Base-by-base conservation (phyloP, 345 rosid species). In the Brassica nigra region DNA sequence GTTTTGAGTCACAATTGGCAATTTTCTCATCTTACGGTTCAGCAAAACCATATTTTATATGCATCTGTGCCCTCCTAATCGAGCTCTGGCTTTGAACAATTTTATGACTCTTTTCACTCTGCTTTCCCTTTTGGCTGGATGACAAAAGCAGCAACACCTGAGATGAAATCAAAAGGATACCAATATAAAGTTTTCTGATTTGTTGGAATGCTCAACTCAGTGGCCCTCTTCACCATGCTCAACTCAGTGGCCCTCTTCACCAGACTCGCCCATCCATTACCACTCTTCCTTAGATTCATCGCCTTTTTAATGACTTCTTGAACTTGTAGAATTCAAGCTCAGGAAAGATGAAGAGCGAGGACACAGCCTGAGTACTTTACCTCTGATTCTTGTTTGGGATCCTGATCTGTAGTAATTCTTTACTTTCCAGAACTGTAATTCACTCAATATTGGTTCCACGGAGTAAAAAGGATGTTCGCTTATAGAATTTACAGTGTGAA, bases 251-350 rank as follows among this genome's bases (percentile, higher is more conserved):
- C 23, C 71, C 75, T 85, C 89, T 18, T 87, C 88, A 10, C 76
- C 80, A 7, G 58, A 47, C 28, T 79, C 82, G 0, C 82, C 78
- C 6, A 28, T 14, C 58, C 63, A 27, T 33, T 64, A 16, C 44
- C 74, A 57, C 62, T 81, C 84, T 67, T 67, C 73, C 0, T 62
- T 78, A 18, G 4, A 74, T 39, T 29, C 70, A 18, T 83, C 85
- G 8, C 86, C 83, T 71, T 70, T 79, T 31, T 42, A 81, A 18
- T 83, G 85, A 86, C 71, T 8, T 7, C 70, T 62, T 71, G 83
- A 85, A 76, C 58, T 79, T 4, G 85, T 87, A 59, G 86, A 85
- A 27, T 85, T 82, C 76, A 72, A 70, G 76, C 84, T 88, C 72
- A 82, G 76, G 65, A 62, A 81, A 64, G 88, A 81, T 72, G 55